Percentiles rank a stretch among this genome's conserved stretches.
These are phyloP conservation scores for Immersiporthe knoxdaviesiana DNA, from an alignment of 2,329 filamentous ascomycete genomes.

Conservation along the genomic window DNA sequence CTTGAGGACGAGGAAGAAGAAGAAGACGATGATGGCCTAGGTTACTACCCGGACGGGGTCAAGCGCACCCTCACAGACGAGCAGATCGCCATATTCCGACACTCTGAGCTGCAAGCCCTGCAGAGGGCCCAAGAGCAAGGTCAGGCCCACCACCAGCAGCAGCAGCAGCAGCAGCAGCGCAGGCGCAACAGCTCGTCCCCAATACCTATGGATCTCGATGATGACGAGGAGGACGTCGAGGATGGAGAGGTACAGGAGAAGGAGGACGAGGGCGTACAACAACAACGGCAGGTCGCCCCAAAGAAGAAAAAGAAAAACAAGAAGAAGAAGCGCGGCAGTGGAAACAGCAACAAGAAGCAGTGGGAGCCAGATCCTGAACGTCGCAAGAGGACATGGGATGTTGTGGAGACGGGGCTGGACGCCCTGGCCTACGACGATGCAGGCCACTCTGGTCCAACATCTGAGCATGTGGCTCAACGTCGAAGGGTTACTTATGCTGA, in stretches of 20 bases:
- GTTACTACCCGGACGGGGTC: slow-evolving; percentile 83
- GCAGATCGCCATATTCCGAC: slow-evolving; percentile 87
- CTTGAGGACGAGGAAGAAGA: slow-evolving; percentile 50
- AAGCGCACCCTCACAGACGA: slow-evolving; percentile 91
- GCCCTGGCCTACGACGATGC: slow-evolving; percentile 63
- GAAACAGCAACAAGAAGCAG: slow-evolving; percentile 43
- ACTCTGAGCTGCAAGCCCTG: slow-evolving; percentile 80
- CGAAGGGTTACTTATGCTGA: slow-evolving; percentile 50
- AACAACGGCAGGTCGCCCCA: slow-evolving; percentile 33
- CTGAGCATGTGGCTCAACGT: slow-evolving; percentile 40
- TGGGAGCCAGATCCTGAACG: slow-evolving; percentile 61
- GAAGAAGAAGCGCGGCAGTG: slow-evolving; percentile 45
- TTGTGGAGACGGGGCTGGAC: slow-evolving; percentile 64
- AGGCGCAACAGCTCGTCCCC: slow-evolving; percentile 17
- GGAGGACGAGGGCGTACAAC: slow-evolving; percentile 33
- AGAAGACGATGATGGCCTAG: slow-evolving; percentile 69
- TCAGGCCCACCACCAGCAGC: no score
- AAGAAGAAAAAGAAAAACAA: slow-evolving; percentile 38
- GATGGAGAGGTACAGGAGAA: slow-evolving; percentile 33
- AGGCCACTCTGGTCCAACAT: slow-evolving; percentile 34
- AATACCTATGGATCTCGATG: slow-evolving; percentile 10
- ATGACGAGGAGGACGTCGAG: slow-evolving; percentile 27
- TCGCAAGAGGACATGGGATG: slow-evolving; percentile 69
- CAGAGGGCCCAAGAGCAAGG: slow-evolving; percentile 52
- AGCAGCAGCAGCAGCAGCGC: no score